Base-by-base conservation (phyloP, 2,329 filamentous ascomycete species). In the Exophiala bonariae region DNA sequence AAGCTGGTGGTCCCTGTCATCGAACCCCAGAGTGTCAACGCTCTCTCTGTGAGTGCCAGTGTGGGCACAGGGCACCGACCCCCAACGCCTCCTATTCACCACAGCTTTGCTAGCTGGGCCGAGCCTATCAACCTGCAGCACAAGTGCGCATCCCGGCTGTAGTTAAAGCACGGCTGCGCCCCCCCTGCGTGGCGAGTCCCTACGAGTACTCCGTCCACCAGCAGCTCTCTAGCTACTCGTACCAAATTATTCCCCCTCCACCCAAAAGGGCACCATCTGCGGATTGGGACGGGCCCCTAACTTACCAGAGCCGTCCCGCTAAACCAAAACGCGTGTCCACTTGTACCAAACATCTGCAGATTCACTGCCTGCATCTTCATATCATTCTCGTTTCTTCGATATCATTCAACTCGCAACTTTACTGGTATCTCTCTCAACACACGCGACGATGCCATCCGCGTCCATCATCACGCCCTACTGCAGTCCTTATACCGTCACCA, bases 401-500 rank as follows among this genome's bases (percentile, higher is more conserved):
- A 37, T 19, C 26, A 33, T 35, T 44, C 31, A 44, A 22, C 34
- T 35, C 17, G n/a, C 26, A 30, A 13, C 22, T 32, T 34, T n/a
- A n/a, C 41, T 35, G 28, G 31, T 36, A 28, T 22, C 22, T 18
- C 8, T 34, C 26, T n/a, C 32, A 13, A 32, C 13, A 41, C n/a
- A 39, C 51, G 54, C 54, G 54, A 57, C 49, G 28, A 57, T 57
- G 54, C 46, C 51, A 46, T 34, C 51, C 17, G 45, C 31, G 40
- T 56, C 9, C 52, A 56, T 69, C n/a, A n/a, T n/a, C n/a, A n/a
- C n/a, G n/a, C n/a, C n/a, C n/a, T n/a, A n/a, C n/a, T n/a, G n/a
- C n/a, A n/a, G n/a, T n/a, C 72, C 72, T 58, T 75, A 71, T 65
- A 74, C 71, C 58, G 71, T 75, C 59, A 74, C 72, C 57, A 75